phyloP scores from a whole-genome alignment of 1,284 basidiomycete genomes.

The Cryptococcus amylolentus region DNA sequence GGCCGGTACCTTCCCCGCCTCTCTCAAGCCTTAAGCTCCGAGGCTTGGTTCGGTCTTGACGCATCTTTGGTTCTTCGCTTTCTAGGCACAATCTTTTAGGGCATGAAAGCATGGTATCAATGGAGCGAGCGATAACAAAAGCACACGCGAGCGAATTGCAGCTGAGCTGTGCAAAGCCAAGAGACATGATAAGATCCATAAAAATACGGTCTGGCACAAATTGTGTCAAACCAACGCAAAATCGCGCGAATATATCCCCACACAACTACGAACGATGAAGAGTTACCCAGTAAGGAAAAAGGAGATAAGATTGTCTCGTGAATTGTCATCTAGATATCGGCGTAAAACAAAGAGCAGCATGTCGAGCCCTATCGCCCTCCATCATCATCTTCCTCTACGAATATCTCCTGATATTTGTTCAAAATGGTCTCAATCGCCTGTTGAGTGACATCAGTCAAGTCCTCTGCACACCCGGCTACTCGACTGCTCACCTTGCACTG shows the following conservation, averaged over 20 bases:
- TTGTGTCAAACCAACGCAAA: too few species aligned
- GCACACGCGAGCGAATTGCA: background rate
- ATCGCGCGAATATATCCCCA: too few species aligned
- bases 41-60: background rate
- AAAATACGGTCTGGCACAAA: too few species aligned
- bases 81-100: background rate
- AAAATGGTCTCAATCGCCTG: conserved; percentile 83
- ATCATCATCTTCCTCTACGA: conserved; percentile 62
- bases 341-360: too few species aligned
- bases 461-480: background rate
- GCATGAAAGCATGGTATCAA: too few species aligned
- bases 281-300: too few species aligned
- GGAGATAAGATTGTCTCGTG: too few species aligned
- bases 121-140: too few species aligned
- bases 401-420: conserved; percentile 80
- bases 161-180: too few species aligned
- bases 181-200: too few species aligned
- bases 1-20: conserved; percentile 84
- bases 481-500: conserved; percentile 59
- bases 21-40: conserved; percentile 63
- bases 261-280: too few species aligned
- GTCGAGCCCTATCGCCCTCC: background rate
- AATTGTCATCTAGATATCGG: too few species aligned
- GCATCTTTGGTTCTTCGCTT: background rate
- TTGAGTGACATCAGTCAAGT: background rate